Conservation (phyloP, 768 basidiomycete genomes). For the Mycena alexandri region DNA sequence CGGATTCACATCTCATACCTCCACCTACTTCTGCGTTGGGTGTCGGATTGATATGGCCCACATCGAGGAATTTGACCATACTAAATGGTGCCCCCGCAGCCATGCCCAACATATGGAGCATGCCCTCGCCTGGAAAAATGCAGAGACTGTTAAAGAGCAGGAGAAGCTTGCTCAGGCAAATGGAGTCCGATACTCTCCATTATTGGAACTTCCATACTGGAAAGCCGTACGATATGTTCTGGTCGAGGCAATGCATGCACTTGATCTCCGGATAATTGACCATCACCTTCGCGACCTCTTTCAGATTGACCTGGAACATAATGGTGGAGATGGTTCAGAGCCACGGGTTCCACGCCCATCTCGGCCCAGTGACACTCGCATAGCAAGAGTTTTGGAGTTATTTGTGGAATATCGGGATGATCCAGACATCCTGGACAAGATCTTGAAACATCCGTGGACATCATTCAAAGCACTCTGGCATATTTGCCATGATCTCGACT, state of each 20-base stretch:
- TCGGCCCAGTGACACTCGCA: not conserved
- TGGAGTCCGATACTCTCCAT: slow-evolving; percentile 47
- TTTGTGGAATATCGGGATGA: not conserved
- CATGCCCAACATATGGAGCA: slow-evolving; percentile 27
- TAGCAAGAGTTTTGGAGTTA: not conserved
- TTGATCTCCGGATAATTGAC: slow-evolving; percentile 50
- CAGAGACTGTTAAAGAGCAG: slow-evolving; percentile 32
- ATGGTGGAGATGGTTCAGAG: slow-evolving; percentile 31
- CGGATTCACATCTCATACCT: slow-evolving; percentile 38
- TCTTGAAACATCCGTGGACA: not conserved
- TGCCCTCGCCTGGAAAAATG: slow-evolving; percentile 41
- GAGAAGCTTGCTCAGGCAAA: slow-evolving; percentile 36
- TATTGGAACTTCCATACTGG: slow-evolving; percentile 56
- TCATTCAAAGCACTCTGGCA: slow-evolving; percentile 11
- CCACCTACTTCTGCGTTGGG: slow-evolving; percentile 45
- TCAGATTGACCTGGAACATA: slow-evolving; percentile 37
- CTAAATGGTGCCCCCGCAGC: slow-evolving; percentile 41
- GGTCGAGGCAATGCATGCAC: slow-evolving; percentile 57
- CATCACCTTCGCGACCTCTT: slow-evolving; percentile 48
- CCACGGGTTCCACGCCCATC: not conserved
- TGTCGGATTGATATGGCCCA: slow-evolving; percentile 42
- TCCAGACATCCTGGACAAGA: not conserved
- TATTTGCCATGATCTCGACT: slow-evolving; percentile 15
- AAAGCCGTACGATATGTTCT: slow-evolving; percentile 47
- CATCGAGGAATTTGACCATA: slow-evolving; percentile 44